Base-by-base conservation (phyloP, 148 eudicot species). In the Dianthus caryophyllus region DNA sequence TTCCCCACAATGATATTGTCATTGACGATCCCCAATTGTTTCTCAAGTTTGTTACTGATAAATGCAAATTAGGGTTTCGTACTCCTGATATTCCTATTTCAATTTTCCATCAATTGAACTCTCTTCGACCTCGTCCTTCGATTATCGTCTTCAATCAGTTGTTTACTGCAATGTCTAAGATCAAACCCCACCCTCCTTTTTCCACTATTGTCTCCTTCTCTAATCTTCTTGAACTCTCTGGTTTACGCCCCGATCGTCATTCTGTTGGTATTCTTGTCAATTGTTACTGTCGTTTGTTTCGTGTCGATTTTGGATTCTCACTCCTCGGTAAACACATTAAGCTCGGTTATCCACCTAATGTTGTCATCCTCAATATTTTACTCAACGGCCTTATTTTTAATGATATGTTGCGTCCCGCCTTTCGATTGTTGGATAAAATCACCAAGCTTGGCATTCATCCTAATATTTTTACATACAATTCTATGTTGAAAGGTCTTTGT, bases 131-230 rank as follows among this genome's bases (percentile, higher is more conserved):
- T 20, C 36, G 36, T 11, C 58, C 73, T 30, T 24, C 24, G 12
- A 21, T 61, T 30, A 15, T 22, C 11, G 59, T 15, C 17, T 70
- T 70, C 20, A 47, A 17, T 70, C 57, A 21, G 18, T 56, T 61
- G 0, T 70, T 61, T 22, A 31, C 16, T 1, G 33, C 66, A 1
- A 70, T 70, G 36, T 29, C 26, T 20, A 33, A 61, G n/a, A 71
- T 63, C 8, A 26, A 13, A 53, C 52, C 67, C 68, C 27, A 53
- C 43, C 49, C 41, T 2, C 68, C 67, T 43, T 17, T 48, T 2
- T 33, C 66, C 13, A 60, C 66, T 33, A n/a, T 71, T 4, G 48
- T 71, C 20, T 6, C 61, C 20, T 63, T 71, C 21, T 26, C 0
- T n/a, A 39, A 16, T 13, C 48, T 22, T 0, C 66, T 70, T 10